Evolutionary conservation across 257 asterid species (phyloP).

Genomic region (Craterostigma plantagineum): DNA sequence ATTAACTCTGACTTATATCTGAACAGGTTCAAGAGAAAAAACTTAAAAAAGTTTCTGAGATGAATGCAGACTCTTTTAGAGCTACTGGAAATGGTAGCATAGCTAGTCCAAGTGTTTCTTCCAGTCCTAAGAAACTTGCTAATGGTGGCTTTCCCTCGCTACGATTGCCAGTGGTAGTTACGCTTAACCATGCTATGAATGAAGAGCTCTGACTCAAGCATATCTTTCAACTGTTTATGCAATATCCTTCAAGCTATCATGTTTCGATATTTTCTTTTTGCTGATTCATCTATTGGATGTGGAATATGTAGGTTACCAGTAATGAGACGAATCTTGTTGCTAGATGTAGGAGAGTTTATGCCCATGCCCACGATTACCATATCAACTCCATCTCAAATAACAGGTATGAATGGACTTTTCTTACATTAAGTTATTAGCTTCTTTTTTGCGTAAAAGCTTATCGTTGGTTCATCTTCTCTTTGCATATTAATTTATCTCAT

Average conservation of each 20-base stretch:
- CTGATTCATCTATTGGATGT: slow-evolving; percentile 9
- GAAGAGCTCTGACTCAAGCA: background rate
- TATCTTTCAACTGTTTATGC: slow-evolving; percentile 2
- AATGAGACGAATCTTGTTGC: slow-evolving; percentile 62
- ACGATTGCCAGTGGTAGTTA: slow-evolving; percentile 91
- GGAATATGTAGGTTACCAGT: slow-evolving; percentile 46
- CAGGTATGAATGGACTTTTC: slow-evolving; percentile 46
- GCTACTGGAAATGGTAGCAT: slow-evolving; percentile 42
- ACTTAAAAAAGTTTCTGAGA: slow-evolving; percentile 72
- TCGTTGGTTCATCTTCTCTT: too few relatives aligned
- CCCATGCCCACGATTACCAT: slow-evolving; percentile 87
- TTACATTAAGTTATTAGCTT: too few relatives aligned
- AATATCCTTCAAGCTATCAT: slow-evolving; percentile 1
- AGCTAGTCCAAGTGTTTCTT: slow-evolving; percentile 50
- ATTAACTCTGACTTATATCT: slow-evolving; percentile 4
- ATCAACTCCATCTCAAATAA: slow-evolving; percentile 77
- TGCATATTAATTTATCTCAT: slow-evolving; percentile 6
- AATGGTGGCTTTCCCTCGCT: slow-evolving; percentile 31
- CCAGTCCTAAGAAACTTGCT: slow-evolving; percentile 32
- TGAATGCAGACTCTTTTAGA: slow-evolving; percentile 62
- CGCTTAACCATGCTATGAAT: slow-evolving; percentile 20
- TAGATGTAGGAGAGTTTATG: slow-evolving; percentile 74
- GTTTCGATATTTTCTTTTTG: too few relatives aligned
- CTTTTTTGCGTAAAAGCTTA: too few relatives aligned
- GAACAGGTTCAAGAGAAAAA: slow-evolving; percentile 97